Conservation (phyloP, 2,329 filamentous ascomycete genomes). For the Hypoxylon sp. region DNA sequence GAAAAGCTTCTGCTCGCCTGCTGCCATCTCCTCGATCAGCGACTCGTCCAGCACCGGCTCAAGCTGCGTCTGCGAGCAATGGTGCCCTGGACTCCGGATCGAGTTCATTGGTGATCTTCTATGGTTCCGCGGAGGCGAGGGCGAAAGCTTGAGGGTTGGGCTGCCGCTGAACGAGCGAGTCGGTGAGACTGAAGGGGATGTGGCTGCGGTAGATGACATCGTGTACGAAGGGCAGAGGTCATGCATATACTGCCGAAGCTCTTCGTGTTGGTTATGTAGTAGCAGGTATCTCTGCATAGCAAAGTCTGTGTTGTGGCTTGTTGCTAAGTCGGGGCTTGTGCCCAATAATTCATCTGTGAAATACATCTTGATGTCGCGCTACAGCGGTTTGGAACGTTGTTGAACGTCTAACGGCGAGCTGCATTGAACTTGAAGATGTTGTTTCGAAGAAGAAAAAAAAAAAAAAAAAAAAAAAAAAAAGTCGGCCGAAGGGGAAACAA, state of each 20-base stretch:
- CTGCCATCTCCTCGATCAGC: conserved; percentile 58
- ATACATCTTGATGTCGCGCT: conserved; percentile 25
- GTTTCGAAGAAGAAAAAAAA: no score
- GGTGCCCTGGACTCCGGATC: conserved; percentile 31
- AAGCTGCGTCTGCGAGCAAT: conserved; percentile 38
- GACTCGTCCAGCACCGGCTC: conserved; percentile 58
- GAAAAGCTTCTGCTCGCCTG: conserved; percentile 62
- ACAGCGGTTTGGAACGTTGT: conserved; percentile 18
- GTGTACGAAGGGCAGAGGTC: conserved; percentile 55
- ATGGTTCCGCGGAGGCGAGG: conserved; percentile 42
- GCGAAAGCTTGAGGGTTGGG: conserved; percentile 52
- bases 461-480: conserved; percentile 3
- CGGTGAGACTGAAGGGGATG: conserved; percentile 67
- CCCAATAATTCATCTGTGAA: conserved; percentile 28
- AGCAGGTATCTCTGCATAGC: conserved; percentile 64
- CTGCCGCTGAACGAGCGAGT: conserved; percentile 64
- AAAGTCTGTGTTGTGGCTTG: conserved; percentile 54
- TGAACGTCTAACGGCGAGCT: conserved; percentile 38
- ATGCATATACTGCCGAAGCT: conserved; percentile 60
- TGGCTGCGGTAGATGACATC: conserved; percentile 49
- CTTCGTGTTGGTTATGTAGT: conserved; percentile 63
- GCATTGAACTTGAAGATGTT: conserved; percentile 36
- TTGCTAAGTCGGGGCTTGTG: conserved; percentile 18
- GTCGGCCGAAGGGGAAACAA: neutral
- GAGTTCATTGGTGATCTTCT: conserved; percentile 37